Evolutionary conservation across 345 rosid genomes (phyloP), one percentile per base, ranked within the genome.

Genomic region (Melaleuca quinquenervia): DNA sequence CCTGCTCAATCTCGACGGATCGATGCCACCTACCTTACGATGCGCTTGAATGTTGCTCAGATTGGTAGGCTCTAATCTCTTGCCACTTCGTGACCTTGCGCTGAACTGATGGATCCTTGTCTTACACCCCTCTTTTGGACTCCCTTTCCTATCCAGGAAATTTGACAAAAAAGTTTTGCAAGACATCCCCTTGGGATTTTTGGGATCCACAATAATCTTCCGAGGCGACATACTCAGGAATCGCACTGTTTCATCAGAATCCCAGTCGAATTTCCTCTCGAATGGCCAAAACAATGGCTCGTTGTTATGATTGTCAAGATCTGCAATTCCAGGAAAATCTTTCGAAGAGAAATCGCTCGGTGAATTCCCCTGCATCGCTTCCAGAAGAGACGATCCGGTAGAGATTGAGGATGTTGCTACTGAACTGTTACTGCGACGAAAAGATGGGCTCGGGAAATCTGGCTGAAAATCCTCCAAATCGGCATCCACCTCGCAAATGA

Each of bases 251-350:
- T 86, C 82, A 29, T 86, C 85, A 6, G 82, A 52, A 20, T 83
- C 48, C 41, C 82, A 52, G 26, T 83, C 51, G 18, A 86, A 86
- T 53, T 83, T 86, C 64, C 9, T 55, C 44, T 83, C 52, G 16
- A 83, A 86, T 2, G 87, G 87, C 87, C 87, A 86, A 82, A 86
- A 86, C n/a, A 86, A 50, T 24, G 87, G 85, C 29, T 86, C 87
- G 26, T 21, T 51, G 52, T 80, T 26, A 29, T 21, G 74, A 85
- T 22, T 48, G 24, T 70, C 6, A 11, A 54, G 22, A 14, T 54
- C 50, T 83, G n/a, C 74, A 41, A 41, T 54, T 83, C n/a, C 50
- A 9, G 74, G 45, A 52, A 54, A 32, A 54, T 83, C 27, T 13
- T 50, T 20, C 16, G 85, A 83, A 29, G 51, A 83, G 62, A 26